Evolutionary conservation across 2,329 filamentous ascomycete genomes (phyloP).

Genomic region (Cytospora piceae): DNA sequence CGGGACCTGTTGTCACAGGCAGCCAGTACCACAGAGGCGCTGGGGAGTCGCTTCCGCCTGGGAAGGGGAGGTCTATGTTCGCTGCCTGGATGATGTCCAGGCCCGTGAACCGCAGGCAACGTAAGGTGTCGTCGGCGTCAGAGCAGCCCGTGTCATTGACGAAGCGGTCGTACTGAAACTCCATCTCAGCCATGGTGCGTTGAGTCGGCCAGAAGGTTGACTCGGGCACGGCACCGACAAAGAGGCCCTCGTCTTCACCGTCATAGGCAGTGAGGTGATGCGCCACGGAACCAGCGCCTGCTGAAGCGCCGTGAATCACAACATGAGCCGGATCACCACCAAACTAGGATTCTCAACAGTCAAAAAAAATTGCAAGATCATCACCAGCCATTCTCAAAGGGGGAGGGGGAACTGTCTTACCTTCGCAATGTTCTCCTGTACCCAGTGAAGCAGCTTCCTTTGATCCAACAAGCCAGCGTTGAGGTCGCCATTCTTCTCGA

Average conservation of each 20-base stretch:
- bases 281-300: conserved; percentile 62
- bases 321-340: conserved; percentile 64
- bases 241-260: conserved; percentile 51
- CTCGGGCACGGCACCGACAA: conserved; percentile 50
- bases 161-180: conserved; percentile 50
- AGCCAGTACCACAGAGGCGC: conserved; percentile 53
- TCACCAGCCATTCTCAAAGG: background rate
- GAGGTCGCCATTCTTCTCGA: conserved; percentile 57
- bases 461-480: conserved; percentile 68
- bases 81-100: conserved; percentile 43
- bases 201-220: conserved; percentile 56
- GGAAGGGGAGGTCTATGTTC: conserved; percentile 46
- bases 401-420: conserved; percentile 35
- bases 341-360: conserved; percentile 43
- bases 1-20: conserved; percentile 50
- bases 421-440: conserved; percentile 58
- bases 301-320: conserved; percentile 64
- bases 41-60: conserved; percentile 37
- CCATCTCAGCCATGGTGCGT: conserved; percentile 46
- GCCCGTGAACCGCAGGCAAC: conserved; percentile 47
- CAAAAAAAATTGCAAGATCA: background rate
- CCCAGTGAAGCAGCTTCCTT: conserved; percentile 60
- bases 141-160: conserved; percentile 43
- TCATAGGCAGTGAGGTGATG: conserved; percentile 53
- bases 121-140: conserved; percentile 39